These are phyloP conservation scores for Hypseocharis bilobata DNA, from an alignment of 441 rosid genomes.

Conservation along the genomic window DNA sequence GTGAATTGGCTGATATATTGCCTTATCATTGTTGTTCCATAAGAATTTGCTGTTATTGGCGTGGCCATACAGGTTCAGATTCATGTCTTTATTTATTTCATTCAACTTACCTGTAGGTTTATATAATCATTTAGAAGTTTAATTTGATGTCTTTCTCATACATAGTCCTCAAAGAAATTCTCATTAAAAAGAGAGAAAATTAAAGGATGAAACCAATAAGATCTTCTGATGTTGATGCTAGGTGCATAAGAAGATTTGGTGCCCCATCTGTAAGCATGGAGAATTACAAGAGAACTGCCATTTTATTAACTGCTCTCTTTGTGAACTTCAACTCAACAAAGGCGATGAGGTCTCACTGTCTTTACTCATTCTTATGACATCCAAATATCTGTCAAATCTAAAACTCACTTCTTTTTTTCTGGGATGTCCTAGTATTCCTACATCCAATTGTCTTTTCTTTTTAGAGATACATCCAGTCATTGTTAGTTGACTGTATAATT, in stretches of 20 bases:
- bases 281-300: constrained; percentile 50
- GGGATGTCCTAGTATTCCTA: not conserved
- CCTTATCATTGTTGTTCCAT: not conserved
- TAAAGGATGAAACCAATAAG: constrained; percentile 8
- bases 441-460: not conserved
- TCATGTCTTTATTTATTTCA: not conserved
- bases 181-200: not conserved
- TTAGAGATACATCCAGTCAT: not conserved
- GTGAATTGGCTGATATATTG: not conserved
- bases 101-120: not conserved
- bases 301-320: constrained; percentile 47
- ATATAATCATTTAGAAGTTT: not conserved
- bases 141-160: not conserved
- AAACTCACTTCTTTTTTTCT: not conserved
- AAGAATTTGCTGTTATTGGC: not conserved
- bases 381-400: not conserved
- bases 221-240: constrained; percentile 27
- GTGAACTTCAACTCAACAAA: constrained; percentile 61
- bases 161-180: not conserved
- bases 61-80: not conserved
- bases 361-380: not conserved
- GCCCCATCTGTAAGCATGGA: constrained; percentile 80
- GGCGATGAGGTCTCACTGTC: constrained; percentile 44
- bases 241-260: constrained; percentile 57
- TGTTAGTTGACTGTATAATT: not conserved